Evolutionary conservation across 371 early-diverging fungal species (phyloP).

Genomic region (Mortierella sp.): DNA sequence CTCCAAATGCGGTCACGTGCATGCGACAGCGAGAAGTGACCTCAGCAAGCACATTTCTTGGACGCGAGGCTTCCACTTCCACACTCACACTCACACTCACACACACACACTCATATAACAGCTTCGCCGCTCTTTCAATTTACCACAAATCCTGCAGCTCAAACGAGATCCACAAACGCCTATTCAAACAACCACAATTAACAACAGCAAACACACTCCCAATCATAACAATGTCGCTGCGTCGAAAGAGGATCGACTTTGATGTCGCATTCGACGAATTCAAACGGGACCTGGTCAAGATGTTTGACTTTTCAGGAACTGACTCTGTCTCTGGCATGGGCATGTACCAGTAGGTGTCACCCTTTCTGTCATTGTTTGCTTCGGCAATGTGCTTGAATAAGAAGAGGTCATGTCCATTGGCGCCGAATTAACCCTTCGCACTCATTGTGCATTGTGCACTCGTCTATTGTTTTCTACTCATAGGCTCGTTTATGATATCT

Average conservation of each 20-base stretch:
- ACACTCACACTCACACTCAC: not conserved
- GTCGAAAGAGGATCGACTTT: slow-evolving; percentile 75
- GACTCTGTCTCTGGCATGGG: slow-evolving; percentile 76
- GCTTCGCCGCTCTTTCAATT: not conserved
- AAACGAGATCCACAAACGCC: not conserved
- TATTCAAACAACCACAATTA: not conserved
- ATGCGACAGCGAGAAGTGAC: not conserved
- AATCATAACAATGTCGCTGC: slow-evolving; percentile 64
- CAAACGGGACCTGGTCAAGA: slow-evolving; percentile 66
- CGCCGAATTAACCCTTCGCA: not conserved
- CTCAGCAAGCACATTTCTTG: not conserved
- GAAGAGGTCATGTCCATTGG: not conserved
- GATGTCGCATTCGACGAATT: slow-evolving; percentile 69
- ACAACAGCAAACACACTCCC: not conserved
- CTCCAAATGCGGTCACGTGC: slow-evolving; percentile 8
- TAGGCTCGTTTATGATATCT: slow-evolving; percentile 77
- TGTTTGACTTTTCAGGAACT: slow-evolving; percentile 68
- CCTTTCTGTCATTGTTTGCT: not conserved
- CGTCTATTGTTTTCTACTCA: too few relatives aligned
- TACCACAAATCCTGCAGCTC: not conserved
- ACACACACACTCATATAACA: not conserved
- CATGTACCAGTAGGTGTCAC: slow-evolving; percentile 75
- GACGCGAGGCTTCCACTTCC: not conserved
- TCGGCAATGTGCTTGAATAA: not conserved
- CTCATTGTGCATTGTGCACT: not conserved